phyloP scores from a whole-genome alignment of 768 basidiomycete species.

The Leccinum fibrillosum region DNA sequence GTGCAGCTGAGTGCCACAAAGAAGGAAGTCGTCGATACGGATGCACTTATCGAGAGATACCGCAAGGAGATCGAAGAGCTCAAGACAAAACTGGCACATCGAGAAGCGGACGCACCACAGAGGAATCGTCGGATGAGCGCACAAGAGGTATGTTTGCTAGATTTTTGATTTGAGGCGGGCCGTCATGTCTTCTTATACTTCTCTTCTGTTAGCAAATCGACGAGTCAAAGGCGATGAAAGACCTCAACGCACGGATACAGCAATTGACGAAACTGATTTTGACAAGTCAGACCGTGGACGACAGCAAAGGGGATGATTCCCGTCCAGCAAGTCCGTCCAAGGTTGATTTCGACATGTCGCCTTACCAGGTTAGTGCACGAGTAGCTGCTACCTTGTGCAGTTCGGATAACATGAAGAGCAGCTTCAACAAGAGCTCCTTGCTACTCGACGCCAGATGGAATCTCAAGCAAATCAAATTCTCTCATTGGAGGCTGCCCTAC shows the following conservation, averaged over 20 bases:
- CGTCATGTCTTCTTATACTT: not conserved
- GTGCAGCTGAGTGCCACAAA: conserved; percentile 87
- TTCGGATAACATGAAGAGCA: conserved; percentile 23
- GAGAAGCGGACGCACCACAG: conserved; percentile 59
- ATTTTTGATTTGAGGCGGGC: not conserved
- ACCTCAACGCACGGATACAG: conserved; percentile 74
- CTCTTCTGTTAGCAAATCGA: conserved; percentile 62
- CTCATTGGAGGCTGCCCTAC: conserved; percentile 75
- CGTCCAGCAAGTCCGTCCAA: conserved; percentile 82
- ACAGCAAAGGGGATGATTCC: conserved; percentile 63
- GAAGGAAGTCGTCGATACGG: conserved; percentile 92
- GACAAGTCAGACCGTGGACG: conserved; percentile 81
- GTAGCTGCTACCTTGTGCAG: not conserved
- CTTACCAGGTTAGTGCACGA: conserved; percentile 59
- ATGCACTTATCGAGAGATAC: conserved; percentile 91
- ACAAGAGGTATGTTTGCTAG: conserved; percentile 34
- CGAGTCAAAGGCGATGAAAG: conserved; percentile 81
- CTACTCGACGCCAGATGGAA: conserved; percentile 72
- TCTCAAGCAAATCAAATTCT: conserved; percentile 81
- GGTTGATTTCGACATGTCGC: conserved; percentile 86
- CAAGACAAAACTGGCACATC: conserved; percentile 65
- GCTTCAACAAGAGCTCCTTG: conserved; percentile 87
- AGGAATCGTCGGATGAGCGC: conserved; percentile 36
- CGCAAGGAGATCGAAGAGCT: conserved; percentile 93
- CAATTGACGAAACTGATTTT: conserved; percentile 82